Evolutionary conservation across 768 basidiomycete species (phyloP).

Genomic region (Clavulina sp.): DNA sequence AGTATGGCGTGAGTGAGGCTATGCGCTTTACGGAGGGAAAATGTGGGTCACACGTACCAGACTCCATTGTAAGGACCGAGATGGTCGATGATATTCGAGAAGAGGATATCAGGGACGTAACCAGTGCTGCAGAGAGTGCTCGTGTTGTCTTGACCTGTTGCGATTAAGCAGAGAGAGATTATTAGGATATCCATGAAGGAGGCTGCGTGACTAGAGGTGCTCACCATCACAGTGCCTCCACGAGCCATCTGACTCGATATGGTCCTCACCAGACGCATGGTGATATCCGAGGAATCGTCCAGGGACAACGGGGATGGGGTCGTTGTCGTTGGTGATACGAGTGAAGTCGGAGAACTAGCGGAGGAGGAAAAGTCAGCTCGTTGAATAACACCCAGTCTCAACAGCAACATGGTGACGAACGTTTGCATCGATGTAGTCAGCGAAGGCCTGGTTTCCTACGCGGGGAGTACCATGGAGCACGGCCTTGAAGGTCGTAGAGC

Average conservation of each 20-base stretch:
- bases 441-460: not conserved
- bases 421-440: not conserved
- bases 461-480: not conserved
- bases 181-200: not conserved
- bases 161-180: too few relatives aligned
- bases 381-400: too few relatives aligned
- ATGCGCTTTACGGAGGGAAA: too few relatives aligned
- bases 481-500: not conserved
- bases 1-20: too few relatives aligned
- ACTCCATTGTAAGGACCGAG: slow-evolving; percentile 24
- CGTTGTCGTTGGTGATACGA: slow-evolving; percentile 9
- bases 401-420: too few relatives aligned
- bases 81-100: slow-evolving; percentile 29
- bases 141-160: slow-evolving; percentile 49
- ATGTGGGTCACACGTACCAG: too few relatives aligned
- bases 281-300: slow-evolving; percentile 4
- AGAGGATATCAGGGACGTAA: slow-evolving; percentile 33
- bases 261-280: not conserved
- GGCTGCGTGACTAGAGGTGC: not conserved
- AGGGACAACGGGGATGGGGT: slow-evolving; percentile 15
- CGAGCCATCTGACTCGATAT: not conserved
- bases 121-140: slow-evolving; percentile 34
- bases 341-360: slow-evolving; percentile 5
- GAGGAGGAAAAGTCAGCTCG: too few relatives aligned
- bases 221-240: slow-evolving; percentile 42